Conservation (phyloP, 2,329 filamentous ascomycete genomes). For the Tolypocladium sp. region DNA sequence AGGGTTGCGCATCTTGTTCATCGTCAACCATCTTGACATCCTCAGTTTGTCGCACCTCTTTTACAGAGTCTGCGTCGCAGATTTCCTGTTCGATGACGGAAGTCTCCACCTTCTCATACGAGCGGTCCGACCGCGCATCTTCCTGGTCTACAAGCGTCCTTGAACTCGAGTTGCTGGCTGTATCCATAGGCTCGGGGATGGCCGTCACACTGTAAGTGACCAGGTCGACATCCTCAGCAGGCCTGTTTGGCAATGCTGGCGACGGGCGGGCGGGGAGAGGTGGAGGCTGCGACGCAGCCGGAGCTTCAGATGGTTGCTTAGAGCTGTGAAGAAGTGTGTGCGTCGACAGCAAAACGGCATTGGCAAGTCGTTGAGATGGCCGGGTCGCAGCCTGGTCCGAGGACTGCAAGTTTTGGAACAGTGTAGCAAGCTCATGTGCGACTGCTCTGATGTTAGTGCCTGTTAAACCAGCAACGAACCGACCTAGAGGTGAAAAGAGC, state of each 20-base stretch:
- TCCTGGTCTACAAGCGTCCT: conserved; percentile 39
- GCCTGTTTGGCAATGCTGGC: conserved; percentile 22
- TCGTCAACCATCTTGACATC: conserved; percentile 2
- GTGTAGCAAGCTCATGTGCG: conserved; percentile 57
- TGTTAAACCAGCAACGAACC: neutral
- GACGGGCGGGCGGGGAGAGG: conserved; percentile 41
- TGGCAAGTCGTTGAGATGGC: conserved; percentile 69
- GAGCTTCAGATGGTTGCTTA: conserved; percentile 16
- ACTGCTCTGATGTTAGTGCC: conserved; percentile 39
- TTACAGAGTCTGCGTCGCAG: conserved; percentile 9
- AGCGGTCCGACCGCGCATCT: conserved; percentile 25
- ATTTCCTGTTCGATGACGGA: conserved; percentile 6
- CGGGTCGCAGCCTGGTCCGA: conserved; percentile 53
- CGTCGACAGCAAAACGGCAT: conserved; percentile 61
- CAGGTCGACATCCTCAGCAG: conserved; percentile 23
- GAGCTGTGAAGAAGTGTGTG: conserved; percentile 24
- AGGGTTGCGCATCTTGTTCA: neutral
- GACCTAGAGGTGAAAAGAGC: conserved; percentile 19
- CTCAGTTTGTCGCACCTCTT: conserved; percentile 2
- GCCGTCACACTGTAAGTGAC: conserved; percentile 21
- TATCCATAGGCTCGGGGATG: conserved; percentile 22
- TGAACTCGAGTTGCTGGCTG: conserved; percentile 39
- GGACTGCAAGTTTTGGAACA: conserved; percentile 64
- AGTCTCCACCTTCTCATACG: conserved; percentile 23
- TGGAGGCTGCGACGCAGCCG: conserved; percentile 25